Percentiles rank a stretch among this genome's conserved stretches.
These are phyloP conservation scores for Solanum piurae DNA, from an alignment of 257 asterid species.

Conservation along the genomic window DNA sequence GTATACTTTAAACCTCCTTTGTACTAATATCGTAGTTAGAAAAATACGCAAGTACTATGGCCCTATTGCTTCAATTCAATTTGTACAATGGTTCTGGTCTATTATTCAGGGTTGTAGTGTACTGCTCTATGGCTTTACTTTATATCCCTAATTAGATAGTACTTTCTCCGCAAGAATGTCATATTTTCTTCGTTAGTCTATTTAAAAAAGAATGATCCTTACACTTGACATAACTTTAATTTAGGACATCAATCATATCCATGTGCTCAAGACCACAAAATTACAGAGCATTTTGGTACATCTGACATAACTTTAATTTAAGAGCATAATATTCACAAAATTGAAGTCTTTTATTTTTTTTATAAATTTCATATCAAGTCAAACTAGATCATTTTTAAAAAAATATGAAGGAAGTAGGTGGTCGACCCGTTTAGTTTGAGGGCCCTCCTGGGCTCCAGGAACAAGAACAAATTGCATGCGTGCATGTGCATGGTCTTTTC, in stretches of 20 bases:
- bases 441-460: background rate
- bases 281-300: too few relatives aligned
- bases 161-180: background rate
- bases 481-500: background rate
- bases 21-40: background rate
- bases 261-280: background rate
- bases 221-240: too few relatives aligned
- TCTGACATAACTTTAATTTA: too few relatives aligned
- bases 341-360: too few relatives aligned
- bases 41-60: background rate
- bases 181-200: too few relatives aligned
- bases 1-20: background rate
- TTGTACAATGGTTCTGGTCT: background rate
- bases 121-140: background rate
- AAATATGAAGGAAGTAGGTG: too few relatives aligned
- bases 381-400: too few relatives aligned
- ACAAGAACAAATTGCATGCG: background rate
- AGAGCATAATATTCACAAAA: too few relatives aligned
- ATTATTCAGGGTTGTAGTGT: background rate
- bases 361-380: too few relatives aligned
- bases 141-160: background rate
- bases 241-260: too few relatives aligned
- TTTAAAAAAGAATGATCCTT: fast-evolving
- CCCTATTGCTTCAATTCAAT: background rate
- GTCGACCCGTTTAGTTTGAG: background rate